Evolutionary conservation across 768 basidiomycete genomes (phyloP), one percentile per base, ranked within the genome.

Genomic region (Guyanaporus albipodus): DNA sequence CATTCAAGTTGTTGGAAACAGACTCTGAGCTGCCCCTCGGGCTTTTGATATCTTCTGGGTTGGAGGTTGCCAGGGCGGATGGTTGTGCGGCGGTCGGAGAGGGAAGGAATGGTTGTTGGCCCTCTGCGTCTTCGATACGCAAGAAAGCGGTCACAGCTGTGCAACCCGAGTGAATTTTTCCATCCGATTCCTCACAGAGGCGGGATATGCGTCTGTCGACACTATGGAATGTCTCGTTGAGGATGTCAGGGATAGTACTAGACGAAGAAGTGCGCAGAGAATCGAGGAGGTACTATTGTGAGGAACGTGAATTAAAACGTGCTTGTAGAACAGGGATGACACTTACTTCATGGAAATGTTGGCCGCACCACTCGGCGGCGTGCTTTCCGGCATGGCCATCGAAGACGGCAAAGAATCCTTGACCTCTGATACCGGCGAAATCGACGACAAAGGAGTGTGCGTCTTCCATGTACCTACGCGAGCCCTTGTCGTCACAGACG

Each of bases 331-430:
- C 6, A 17, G 34, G 18, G 19, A 27, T 29, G 23, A 27, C 8
- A 43, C 60, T 48, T 63, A 85, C 93, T 74, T 93, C 83, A 62
- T 98, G 93, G 69, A 99, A 99, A 66, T 98, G 84, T 57, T 78
- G 75, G 34, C 96, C 96, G 67, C 96, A 98, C 94, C 95, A 98
- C 66, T 99, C 96, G 22, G 96, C 96, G 27, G 95, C 94, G 59
- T 97, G 91, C 66, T 95, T 98, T 15, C 96, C 96, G 1, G 96
- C 96, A 64, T 99, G 96, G 3, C 96, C 96, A 58, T 99, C 96
- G 59, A 98, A 99, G 36, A 99, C 83, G 6, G 95, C 95, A 65
- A 95, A 98, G 74, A 96, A 98, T 8, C 94, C 96, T 64, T 99
- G 96, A 0, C 96, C 96, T 35, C 86, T 81, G 17, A 98, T 75